phyloP scores from a whole-genome alignment of 148 eudicot genomes.

The Fallopia convolvulus region DNA sequence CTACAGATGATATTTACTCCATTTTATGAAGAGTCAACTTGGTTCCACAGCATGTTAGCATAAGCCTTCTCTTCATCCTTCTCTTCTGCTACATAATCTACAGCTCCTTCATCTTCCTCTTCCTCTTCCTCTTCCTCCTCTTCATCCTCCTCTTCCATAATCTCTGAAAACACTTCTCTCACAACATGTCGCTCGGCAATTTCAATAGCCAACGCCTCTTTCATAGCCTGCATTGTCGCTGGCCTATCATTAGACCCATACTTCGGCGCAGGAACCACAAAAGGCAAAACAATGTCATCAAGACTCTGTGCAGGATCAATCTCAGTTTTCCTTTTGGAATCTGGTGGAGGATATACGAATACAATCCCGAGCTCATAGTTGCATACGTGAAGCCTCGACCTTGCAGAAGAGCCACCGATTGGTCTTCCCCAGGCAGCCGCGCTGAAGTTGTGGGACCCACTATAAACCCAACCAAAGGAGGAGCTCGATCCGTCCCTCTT shows the following conservation, averaged over 20 bases:
- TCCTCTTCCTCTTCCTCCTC: slow-evolving; percentile 71
- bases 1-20: neutral
- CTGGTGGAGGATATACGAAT: slow-evolving; percentile 65
- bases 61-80: slow-evolving; percentile 76
- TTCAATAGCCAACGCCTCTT: slow-evolving; percentile 45
- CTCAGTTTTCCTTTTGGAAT: neutral
- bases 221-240: slow-evolving; percentile 52
- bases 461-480: slow-evolving; percentile 83
- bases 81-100: slow-evolving; percentile 28
- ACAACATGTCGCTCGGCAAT: slow-evolving; percentile 21
- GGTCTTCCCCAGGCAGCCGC: slow-evolving; percentile 94
- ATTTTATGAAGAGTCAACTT: slow-evolving; percentile 50
- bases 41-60: slow-evolving; percentile 79
- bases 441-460: slow-evolving; percentile 87
- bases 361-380: slow-evolving; percentile 84
- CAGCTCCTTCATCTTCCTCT: slow-evolving; percentile 26
- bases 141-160: slow-evolving; percentile 37
- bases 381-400: slow-evolving; percentile 59
- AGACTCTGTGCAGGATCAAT: slow-evolving; percentile 19
- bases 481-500: slow-evolving; percentile 30
- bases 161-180: slow-evolving; percentile 11
- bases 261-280: slow-evolving; percentile 81
- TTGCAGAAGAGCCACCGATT: slow-evolving; percentile 28
- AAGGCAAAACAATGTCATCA: slow-evolving; percentile 68
- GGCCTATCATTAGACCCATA: slow-evolving; percentile 39